phyloP scores from a whole-genome alignment of 331 rosid species.

The Quercus lobata region DNA sequence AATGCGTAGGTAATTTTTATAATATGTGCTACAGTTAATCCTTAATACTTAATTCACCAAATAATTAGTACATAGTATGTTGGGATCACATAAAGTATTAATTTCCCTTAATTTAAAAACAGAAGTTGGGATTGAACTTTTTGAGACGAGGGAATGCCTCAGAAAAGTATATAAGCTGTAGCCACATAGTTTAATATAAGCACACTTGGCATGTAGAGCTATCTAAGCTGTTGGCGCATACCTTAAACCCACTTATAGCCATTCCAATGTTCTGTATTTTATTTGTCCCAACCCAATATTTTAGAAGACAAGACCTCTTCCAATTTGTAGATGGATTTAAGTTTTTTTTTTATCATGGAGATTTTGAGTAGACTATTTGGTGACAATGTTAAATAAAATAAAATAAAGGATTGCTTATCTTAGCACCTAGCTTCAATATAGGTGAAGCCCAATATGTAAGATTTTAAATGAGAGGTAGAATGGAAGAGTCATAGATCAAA shows the following conservation, averaged over 20 bases:
- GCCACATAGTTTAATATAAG: background rate
- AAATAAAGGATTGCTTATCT: rapidly evolving
- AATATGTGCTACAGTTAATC: background rate
- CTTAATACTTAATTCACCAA: background rate
- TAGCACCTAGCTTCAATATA: no score
- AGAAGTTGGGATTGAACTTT: background rate
- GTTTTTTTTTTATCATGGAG: background rate
- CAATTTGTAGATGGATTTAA: background rate
- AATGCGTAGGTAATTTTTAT: background rate
- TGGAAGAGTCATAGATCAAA: no score
- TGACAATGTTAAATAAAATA: background rate
- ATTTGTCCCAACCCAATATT: background rate
- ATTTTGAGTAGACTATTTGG: background rate
- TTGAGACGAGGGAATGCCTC: background rate
- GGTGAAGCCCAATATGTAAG: no score
- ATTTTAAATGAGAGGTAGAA: no score
- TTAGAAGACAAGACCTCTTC: background rate
- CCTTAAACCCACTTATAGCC: background rate
- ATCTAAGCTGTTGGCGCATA: no score
- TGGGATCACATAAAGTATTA: background rate
- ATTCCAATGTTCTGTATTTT: background rate
- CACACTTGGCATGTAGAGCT: background rate
- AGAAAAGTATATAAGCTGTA: background rate
- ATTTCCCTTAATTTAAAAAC: background rate
- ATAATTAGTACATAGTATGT: background rate